Base-by-base conservation (phyloP, 225 moss, liverwort and hornwort species). In the Polytrichum formosum region DNA sequence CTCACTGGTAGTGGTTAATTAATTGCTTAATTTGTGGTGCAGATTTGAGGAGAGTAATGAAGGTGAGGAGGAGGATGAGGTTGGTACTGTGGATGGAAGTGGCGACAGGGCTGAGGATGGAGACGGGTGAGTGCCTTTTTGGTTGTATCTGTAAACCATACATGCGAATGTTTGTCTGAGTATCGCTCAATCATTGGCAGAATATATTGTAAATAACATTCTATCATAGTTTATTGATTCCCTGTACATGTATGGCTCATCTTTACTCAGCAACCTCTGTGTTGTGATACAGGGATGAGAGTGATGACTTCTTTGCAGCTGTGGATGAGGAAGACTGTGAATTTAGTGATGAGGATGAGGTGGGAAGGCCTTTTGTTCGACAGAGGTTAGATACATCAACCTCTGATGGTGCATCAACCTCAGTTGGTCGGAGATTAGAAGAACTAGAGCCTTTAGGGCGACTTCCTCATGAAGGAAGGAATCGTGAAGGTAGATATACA, bases 321-420 rank as follows among this genome's bases (percentile, higher is more conserved):
- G 37, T 85, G 1, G 73, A 70, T 73, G 77, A n/a, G 28, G 74
- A 76, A 26, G 82, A 80, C 27, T 71, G 80, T 53, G 78, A 78
- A 19, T 73, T 66, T 35, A 75, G 76, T 54, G 80, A 86, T 16
- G 83, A 80, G 19, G 26, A 64, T 53, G 80, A 67, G 55, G 54
- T 70, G 58, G 87, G 68, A 68, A 78, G 87, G 61, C 75, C 83
- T 75, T 28, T 37, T 63, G 73, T 80, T 26, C 83, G 83, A 71
- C 83, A 78, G 66, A 80, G 83, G 54, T 74, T 7, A 61, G 72
- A 82, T 33, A 20, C 33, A 22, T 76, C 72, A 56, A 35, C 33
- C 10, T 30, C 53, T 21, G 13, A 46, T 7, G 46, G 46, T 46
- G 67, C 53, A 53, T 21, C 17, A 4, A 61, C 71, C 54, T 67